Conservation (phyloP, 176 grass and related monocot genomes). For the Luzula sylvatica region DNA sequence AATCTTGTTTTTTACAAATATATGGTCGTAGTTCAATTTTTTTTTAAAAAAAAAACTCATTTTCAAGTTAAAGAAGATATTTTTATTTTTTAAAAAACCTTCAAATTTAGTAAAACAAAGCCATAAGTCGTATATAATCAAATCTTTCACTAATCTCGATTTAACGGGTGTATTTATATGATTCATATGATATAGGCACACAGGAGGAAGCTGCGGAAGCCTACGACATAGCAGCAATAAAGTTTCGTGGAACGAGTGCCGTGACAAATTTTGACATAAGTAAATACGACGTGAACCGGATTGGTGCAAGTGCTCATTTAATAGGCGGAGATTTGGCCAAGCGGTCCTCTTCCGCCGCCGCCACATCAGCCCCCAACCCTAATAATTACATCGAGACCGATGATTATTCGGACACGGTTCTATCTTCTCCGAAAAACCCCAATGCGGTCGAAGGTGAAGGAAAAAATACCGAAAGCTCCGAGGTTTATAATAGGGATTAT, state of each 20-base stretch:
- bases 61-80: too few relatives aligned
- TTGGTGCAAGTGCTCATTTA: constrained; percentile 72
- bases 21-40: too few relatives aligned
- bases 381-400: background rate
- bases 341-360: constrained; percentile 9
- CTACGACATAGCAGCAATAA: constrained; percentile 94
- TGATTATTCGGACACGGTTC: constrained; percentile 13
- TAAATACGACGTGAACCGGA: constrained; percentile 86
- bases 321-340: constrained; percentile 53
- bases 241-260: constrained; percentile 82
- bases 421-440: background rate
- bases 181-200: constrained; percentile 38
- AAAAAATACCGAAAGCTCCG: background rate
- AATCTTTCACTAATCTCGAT: too few relatives aligned
- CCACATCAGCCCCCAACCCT: background rate
- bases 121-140: too few relatives aligned
- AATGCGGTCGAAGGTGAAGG: constrained; percentile 17
- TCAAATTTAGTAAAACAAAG: too few relatives aligned
- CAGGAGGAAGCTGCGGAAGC: constrained; percentile 95
- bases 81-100: too few relatives aligned
- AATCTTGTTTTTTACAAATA: too few relatives aligned
- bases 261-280: constrained; percentile 95
- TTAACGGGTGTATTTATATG: background rate
- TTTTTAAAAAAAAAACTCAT: too few relatives aligned
- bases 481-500: constrained; percentile 31